phyloP scores from a whole-genome alignment of 139 green algal species.

The Zygnema circumcarinatum region DNA sequence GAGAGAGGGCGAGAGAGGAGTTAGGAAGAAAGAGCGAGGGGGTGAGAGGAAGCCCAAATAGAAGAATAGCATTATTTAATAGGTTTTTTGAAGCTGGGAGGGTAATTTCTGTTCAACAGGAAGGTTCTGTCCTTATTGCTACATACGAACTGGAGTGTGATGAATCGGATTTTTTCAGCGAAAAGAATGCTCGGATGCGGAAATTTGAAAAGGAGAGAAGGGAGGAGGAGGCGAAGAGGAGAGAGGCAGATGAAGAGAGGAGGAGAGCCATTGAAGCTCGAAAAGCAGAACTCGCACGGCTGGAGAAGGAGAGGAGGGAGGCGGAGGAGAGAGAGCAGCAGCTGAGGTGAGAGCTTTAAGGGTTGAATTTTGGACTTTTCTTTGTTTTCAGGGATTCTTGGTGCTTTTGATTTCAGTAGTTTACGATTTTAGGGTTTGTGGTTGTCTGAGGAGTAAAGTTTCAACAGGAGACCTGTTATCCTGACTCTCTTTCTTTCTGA shows the following conservation, averaged over 20 bases:
- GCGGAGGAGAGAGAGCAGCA: not conserved
- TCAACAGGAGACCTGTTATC: too few species aligned
- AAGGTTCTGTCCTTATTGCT: not conserved
- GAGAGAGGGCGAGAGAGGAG: too few species aligned
- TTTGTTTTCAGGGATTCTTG: not conserved
- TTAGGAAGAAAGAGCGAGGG: too few species aligned
- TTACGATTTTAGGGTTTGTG: not conserved
- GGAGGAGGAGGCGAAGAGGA: conserved; percentile 15
- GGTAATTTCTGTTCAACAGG: too few species aligned
- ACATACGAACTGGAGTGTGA: conserved; percentile 32
- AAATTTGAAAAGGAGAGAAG: conserved; percentile 44
- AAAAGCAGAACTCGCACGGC: conserved; percentile 10
- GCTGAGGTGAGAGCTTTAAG: conserved; percentile 3
- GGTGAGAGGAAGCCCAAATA: too few species aligned
- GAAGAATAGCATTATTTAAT: too few species aligned
- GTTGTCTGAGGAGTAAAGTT: too few species aligned
- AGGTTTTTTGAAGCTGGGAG: too few species aligned
- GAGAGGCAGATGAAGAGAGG: not conserved
- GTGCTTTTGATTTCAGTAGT: not conserved
- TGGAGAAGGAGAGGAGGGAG: not conserved
- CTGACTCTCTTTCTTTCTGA: too few species aligned
- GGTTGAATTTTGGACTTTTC: not conserved
- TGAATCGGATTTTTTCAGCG: conserved; percentile 38
- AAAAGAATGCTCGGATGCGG: conserved; percentile 21
- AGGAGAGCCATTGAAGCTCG: conserved; percentile 2